These are phyloP conservation scores for Amanita pallidorosea DNA, from an alignment of 768 basidiomycete species.

Conservation along the genomic window DNA sequence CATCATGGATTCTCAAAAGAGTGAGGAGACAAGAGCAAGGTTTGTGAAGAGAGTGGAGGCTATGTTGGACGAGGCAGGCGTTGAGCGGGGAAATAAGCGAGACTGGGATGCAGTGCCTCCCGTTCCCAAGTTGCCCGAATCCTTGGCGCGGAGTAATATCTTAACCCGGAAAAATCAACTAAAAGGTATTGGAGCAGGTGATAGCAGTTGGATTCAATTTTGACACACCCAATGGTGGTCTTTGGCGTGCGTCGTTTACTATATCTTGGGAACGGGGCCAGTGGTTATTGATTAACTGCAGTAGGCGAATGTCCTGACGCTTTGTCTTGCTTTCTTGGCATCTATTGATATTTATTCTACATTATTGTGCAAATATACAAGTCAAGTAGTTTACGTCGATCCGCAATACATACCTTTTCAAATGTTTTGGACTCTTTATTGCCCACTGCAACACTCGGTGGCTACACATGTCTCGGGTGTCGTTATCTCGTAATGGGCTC, in stretches of 20 bases:
- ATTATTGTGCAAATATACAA: slow-evolving; percentile 2
- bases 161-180: neutral
- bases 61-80: slow-evolving; percentile 33
- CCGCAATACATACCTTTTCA: neutral
- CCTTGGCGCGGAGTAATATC: slow-evolving; percentile 10
- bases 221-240: neutral
- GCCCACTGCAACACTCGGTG: too few relatives aligned
- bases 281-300: too few relatives aligned
- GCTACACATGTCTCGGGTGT: too few relatives aligned
- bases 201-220: neutral
- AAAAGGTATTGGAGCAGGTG: neutral
- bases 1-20: slow-evolving; percentile 42
- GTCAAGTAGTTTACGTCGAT: neutral
- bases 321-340: neutral
- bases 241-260: neutral
- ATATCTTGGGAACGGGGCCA: neutral
- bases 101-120: slow-evolving; percentile 8
- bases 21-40: slow-evolving; percentile 34
- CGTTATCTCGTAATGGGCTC: too few relatives aligned
- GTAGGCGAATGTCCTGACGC: neutral
- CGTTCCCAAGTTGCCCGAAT: slow-evolving; percentile 22
- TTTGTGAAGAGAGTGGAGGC: slow-evolving; percentile 42
- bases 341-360: slow-evolving; percentile 2
- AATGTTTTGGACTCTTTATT: neutral
- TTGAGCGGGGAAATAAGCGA: slow-evolving; percentile 15